Evolutionary conservation across 768 basidiomycete genomes (phyloP).

Genomic region (Pleurotus ostreatus): DNA sequence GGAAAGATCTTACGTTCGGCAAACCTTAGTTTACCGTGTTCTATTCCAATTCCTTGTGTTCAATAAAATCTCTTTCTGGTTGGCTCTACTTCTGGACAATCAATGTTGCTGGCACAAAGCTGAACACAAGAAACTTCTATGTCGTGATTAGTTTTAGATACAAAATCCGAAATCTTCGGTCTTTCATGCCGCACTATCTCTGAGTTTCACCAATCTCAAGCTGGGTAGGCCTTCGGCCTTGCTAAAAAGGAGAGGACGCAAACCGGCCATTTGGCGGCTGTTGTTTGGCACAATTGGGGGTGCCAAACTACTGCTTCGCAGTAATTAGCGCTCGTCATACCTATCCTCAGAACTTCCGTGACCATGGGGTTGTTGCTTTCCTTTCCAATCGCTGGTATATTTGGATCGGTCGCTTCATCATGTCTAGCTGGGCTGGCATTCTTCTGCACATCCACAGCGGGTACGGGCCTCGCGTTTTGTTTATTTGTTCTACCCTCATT

Average conservation of each 20-base stretch:
- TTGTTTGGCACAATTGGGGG: background rate
- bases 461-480: slow-evolving; percentile 26
- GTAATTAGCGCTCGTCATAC: background rate
- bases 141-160: too few species aligned
- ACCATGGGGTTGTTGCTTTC: slow-evolving; percentile 74
- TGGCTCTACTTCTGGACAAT: too few species aligned
- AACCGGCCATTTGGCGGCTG: too few species aligned
- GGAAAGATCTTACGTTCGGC: background rate
- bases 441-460: slow-evolving; percentile 83
- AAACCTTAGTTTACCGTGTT: background rate
- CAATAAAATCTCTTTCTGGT: too few species aligned
- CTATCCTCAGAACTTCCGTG: background rate
- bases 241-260: too few species aligned
- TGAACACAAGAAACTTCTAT: too few species aligned
- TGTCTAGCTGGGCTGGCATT: slow-evolving; percentile 81
- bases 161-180: too few species aligned
- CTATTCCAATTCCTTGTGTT: too few species aligned
- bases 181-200: too few species aligned
- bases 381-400: slow-evolving; percentile 62
- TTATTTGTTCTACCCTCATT: slow-evolving; percentile 9
- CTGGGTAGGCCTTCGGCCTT: too few species aligned
- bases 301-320: background rate
- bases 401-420: slow-evolving; percentile 75
- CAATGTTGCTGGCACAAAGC: too few species aligned
- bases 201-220: too few species aligned